Evolutionary conservation across 2,329 filamentous ascomycete species (phyloP).

Genomic region (Verticillium tricorpus): DNA sequence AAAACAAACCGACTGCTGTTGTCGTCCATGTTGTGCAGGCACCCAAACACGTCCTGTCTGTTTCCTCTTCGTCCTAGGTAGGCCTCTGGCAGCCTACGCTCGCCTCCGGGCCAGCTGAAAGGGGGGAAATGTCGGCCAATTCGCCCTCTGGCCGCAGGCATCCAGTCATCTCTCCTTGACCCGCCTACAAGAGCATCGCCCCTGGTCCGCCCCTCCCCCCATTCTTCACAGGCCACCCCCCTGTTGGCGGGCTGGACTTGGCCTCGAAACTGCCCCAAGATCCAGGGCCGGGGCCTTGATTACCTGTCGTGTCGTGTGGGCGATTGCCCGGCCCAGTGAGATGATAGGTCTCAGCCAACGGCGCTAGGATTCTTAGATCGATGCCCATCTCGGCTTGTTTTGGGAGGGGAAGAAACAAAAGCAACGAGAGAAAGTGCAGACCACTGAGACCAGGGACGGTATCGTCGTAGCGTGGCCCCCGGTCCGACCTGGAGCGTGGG

Average conservation of each 20-base stretch:
- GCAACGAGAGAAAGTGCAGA: neutral
- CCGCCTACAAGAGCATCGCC: neutral
- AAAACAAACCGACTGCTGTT: neutral
- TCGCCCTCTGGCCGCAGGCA: neutral
- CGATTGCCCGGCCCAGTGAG: neutral
- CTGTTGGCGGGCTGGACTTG: neutral
- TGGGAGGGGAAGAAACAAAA: neutral
- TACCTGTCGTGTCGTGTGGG: neutral
- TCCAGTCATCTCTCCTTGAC: neutral
- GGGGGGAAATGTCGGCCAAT: neutral
- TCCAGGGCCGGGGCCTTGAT: neutral
- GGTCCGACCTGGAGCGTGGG: neutral
- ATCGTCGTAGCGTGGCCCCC: neutral
- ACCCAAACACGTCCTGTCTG: neutral
- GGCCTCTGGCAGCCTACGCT: neutral
- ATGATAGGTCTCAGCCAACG: conserved; percentile 1
- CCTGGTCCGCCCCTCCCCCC: neutral
- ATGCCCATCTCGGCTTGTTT: conserved; percentile 6
- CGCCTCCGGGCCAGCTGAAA: neutral
- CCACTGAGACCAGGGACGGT: neutral
- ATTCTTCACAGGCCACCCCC: neutral
- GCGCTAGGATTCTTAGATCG: conserved; percentile 1
- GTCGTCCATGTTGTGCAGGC: neutral
- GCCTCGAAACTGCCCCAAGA: neutral
- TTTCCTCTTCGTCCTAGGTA: neutral